Base-by-base conservation (phyloP, 1,284 basidiomycete genomes). In the Thecaphora thlaspeos region DNA sequence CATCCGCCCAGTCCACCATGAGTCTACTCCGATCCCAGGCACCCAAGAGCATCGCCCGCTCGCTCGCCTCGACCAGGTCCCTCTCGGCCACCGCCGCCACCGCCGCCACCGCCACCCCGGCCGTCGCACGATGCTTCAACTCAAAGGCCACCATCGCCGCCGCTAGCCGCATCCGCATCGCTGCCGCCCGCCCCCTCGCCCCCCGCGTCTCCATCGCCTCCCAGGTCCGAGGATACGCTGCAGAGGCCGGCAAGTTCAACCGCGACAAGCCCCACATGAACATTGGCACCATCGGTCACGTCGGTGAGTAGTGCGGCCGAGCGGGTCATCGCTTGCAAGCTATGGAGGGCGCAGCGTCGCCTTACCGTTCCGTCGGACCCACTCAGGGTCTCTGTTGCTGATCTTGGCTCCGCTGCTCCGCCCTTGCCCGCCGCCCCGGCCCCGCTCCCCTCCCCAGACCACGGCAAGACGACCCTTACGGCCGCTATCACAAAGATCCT, bases 401-500 rank as follows among this genome's bases (percentile, higher is more conserved):
- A n/a, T n/a, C n/a, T n/a, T n/a, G n/a, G n/a, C n/a, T n/a, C n/a
- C n/a, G n/a, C n/a, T n/a, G n/a, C n/a, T n/a, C n/a, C n/a, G n/a
- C n/a, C n/a, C n/a, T n/a, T n/a, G n/a, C n/a, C n/a, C n/a, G n/a
- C n/a, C n/a, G n/a, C n/a, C n/a, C n/a, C n/a, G n/a, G n/a, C 22
- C 7, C 22, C 11, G 7, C 18, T 10, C 34, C 23, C 21, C 9
- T 15, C 8, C 8, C 18, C 15, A 24, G 78, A 80, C 70, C 80
- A 81, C 68, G 80, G 80, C 50, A 81, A 84, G 83, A 99, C 95
- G 14, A 99, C 95, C 1, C 82, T 99, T 68, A 98, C 95, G 11
- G 95, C 95, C 46, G 93, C 95, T 60, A 98, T 99, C 80, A 99
- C 95, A 75, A 98, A 92, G 80, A 89, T 93, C 60, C 86, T 98